Base-by-base conservation (phyloP, 2,329 filamentous ascomycete species). In the Colletotrichum australisinense region DNA sequence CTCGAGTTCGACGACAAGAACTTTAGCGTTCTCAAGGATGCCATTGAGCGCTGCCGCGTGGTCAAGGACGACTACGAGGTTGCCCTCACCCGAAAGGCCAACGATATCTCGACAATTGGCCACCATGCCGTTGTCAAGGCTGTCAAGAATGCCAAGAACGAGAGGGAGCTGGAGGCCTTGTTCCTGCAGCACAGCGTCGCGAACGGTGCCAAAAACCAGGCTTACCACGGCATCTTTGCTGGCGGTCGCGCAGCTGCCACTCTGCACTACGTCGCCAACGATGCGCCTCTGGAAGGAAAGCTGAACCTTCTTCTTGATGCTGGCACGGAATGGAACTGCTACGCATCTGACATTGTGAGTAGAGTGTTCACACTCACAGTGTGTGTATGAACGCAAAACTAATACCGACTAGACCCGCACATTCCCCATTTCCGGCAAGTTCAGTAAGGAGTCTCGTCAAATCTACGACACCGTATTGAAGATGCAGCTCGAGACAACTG, bases 141-240 rank as follows among this genome's bases (percentile, higher is more conserved):
- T 42, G 93, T 93, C 42, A 88, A 87, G 76, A 84, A 86, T 30
- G 93, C 93, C 28, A 86, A 86, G 76, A 96, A 95, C 78, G 95
- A 98, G 86, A 88, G 90, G 42, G 93, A 98, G 81, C 90, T 98
- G 38, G 93, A 97, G 81, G 95, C 92, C 1, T 84, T 92, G 0
- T 98, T 98, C 80, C 82, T 97, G 12, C 91, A 94, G 80, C 88
- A 88, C 35, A 97, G 94, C 81, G 90, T 97, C 73, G 89, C 92
- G 64, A 88, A 92, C 74, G 94, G 93, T 28, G 93, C 93, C 65
- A 93, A 92, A 80, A 91, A 97, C 78, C 95, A 97, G 86, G 93
- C 96, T 1, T 98, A 98, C 83, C 90, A 93, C 76, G 92, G 93
- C 73, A 98, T 98, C 78, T 91, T 97, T 22, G 96, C 95, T 0